Evolutionary conservation across 768 basidiomycete species (phyloP).

Genomic region (Lentinula guzmanii): DNA sequence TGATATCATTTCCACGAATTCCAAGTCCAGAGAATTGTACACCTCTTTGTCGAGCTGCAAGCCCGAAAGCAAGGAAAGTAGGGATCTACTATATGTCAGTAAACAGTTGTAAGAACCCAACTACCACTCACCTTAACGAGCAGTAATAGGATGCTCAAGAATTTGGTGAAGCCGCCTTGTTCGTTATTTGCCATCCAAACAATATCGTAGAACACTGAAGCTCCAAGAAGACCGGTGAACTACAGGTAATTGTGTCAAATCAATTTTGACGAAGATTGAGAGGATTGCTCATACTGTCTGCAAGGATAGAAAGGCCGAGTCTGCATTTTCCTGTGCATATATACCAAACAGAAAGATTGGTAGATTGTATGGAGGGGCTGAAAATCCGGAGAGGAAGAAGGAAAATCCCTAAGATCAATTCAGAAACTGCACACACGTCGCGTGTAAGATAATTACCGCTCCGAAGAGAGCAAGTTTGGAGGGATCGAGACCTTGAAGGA

Average conservation of each 20-base stretch:
- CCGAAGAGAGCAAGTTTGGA: conserved; percentile 60
- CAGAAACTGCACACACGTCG: background rate
- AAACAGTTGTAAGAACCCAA: too few relatives aligned
- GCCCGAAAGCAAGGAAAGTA: conserved; percentile 45
- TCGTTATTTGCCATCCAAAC: conserved; percentile 58
- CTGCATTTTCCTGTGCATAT: conserved; percentile 65
- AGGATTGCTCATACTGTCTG: conserved; percentile 41
- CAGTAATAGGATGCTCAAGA: conserved; percentile 49
- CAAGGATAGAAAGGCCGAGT: conserved; percentile 52
- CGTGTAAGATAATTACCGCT: conserved; percentile 38
- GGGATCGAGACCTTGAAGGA: conserved; percentile 65
- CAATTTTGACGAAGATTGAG: background rate
- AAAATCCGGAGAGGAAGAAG: conserved; percentile 44
- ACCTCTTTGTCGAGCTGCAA: conserved; percentile 53
- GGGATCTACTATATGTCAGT: conserved; percentile 39
- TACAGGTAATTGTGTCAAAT: conserved; percentile 18
- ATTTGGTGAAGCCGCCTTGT: conserved; percentile 48
- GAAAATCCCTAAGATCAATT: conserved; percentile 39
- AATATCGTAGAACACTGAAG: conserved; percentile 62
- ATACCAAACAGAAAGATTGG: conserved; percentile 78
- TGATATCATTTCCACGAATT: conserved; percentile 38
- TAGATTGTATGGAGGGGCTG: conserved; percentile 67
- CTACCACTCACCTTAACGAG: conserved; percentile 45
- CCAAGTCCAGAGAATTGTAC: conserved; percentile 46
- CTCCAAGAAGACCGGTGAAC: conserved; percentile 61